phyloP scores from a whole-genome alignment of 106 monocot genomes.

The Chionographis japonica region DNA sequence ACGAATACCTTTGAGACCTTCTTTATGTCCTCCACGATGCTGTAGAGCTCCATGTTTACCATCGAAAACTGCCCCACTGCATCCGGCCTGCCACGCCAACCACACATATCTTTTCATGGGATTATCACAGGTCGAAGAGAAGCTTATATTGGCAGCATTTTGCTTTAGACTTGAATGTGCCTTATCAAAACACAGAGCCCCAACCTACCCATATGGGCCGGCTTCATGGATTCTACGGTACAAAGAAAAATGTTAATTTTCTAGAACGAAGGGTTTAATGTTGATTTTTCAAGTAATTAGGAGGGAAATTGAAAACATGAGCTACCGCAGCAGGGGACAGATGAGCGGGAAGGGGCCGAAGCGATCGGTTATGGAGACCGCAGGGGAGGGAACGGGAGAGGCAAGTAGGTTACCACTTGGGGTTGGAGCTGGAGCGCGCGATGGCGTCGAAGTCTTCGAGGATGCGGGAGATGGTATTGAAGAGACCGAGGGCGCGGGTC shows the following conservation, averaged over 20 bases:
- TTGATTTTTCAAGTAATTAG: too few relatives aligned
- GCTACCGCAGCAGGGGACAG: too few relatives aligned
- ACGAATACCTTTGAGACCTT: constrained; percentile 97
- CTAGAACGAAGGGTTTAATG: too few relatives aligned
- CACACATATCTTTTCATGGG: background rate
- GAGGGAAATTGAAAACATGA: too few relatives aligned
- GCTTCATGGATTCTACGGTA: too few relatives aligned
- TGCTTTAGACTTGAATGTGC: too few relatives aligned
- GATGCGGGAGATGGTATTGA: constrained; percentile 87
- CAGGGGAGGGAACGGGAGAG: too few relatives aligned
- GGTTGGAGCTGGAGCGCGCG: constrained; percentile 56
- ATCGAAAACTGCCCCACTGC: constrained; percentile 89
- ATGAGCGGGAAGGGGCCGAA: too few relatives aligned
- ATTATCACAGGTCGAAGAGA: background rate
- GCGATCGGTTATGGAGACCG: background rate
- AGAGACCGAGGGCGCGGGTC: constrained; percentile 78
- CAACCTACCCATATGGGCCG: too few relatives aligned
- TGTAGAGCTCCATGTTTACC: constrained; percentile 97
- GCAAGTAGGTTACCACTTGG: constrained; percentile 53
- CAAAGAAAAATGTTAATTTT: too few relatives aligned
- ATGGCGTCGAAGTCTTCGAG: constrained; percentile 81
- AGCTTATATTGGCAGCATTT: background rate
- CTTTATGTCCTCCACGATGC: constrained; percentile 94
- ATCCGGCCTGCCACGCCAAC: constrained; percentile 60
- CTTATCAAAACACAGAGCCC: too few relatives aligned